Conservation (phyloP, 2,329 filamentous ascomycete genomes). For the Chrysoporthe deuterocubensis region DNA sequence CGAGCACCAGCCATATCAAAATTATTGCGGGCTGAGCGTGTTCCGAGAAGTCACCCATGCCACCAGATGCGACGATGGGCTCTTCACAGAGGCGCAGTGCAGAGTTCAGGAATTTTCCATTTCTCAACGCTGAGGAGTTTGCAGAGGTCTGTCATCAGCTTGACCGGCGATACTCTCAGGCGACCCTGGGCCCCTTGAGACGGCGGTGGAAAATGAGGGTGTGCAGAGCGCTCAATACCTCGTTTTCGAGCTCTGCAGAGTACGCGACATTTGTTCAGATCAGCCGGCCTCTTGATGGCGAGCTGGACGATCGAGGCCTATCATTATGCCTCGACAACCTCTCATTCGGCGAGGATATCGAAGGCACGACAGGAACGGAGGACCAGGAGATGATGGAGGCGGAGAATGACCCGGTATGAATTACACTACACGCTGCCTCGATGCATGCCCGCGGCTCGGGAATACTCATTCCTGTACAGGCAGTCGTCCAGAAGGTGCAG, state of each 20-base stretch:
- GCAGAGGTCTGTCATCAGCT: constrained; percentile 66
- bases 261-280: constrained; percentile 61
- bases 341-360: constrained; percentile 41
- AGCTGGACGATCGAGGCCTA: constrained; percentile 50
- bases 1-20: neutral
- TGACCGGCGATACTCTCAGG: constrained; percentile 62
- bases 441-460: neutral
- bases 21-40: neutral
- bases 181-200: constrained; percentile 58
- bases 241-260: constrained; percentile 46
- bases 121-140: constrained; percentile 65
- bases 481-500: constrained; percentile 42
- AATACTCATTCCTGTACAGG: constrained; percentile 38
- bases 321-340: constrained; percentile 51
- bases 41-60: neutral
- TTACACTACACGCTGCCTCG: neutral
- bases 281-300: constrained; percentile 54
- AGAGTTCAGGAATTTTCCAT: constrained; percentile 61
- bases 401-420: constrained; percentile 57
- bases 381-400: constrained; percentile 55
- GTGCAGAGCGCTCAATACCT: constrained; percentile 54
- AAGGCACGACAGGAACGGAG: constrained; percentile 32
- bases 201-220: constrained; percentile 59
- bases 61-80: constrained; percentile 9
- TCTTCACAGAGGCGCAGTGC: constrained; percentile 30